Base-by-base conservation (phyloP, 345 rosid species). In the Reutealis trisperma region DNA sequence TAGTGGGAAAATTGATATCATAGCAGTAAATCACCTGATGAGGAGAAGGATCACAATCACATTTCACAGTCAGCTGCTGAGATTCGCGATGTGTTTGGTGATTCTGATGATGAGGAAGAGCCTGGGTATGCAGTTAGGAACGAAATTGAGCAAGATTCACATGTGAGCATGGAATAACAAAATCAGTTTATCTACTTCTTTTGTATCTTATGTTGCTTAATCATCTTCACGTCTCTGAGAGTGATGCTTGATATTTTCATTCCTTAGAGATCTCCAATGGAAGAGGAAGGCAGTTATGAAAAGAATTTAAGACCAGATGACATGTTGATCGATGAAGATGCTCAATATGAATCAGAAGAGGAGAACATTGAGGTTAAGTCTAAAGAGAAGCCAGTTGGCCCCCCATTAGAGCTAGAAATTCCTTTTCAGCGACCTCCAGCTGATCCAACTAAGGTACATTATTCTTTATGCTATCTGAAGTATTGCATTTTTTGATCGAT, bases 11-110 rank as follows among this genome's bases (percentile, higher is more conserved):
- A 55, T 66, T 82, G 75, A 58, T 75, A 34, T 77, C 37, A 27
- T 83, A 58, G 75, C 87, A 86, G 90, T 80, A 87, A 84, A 67
- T 92, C 94, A 32, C 92, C 85, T 57, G 88, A 73, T 74, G 89
- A 81, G 79, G 98, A 89, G 84, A 90, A 90, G 88, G 93, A 89
- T 79, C 93, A 80, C 70, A 73, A 81, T 78, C 89, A 85, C 63
- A 81, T 81, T 80, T 79, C 87, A 66, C 92, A 83, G 32, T 84
- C 98, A 25, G 90, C 90, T 22, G 93, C 90, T 57, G 97, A 93
- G 83, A 92, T 96, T 78, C 97, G 99, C 76, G 96, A 96, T 87
- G 99, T 96, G 59, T 96, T 96, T 86, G 99, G 99, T 72, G 97
- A 90, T 63, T 93, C 98, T 44, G 99, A 96, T 79, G 99, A 96